Evolutionary conservation across 306 rosid species (phyloP).

Genomic region (Trifolium subterraneum): DNA sequence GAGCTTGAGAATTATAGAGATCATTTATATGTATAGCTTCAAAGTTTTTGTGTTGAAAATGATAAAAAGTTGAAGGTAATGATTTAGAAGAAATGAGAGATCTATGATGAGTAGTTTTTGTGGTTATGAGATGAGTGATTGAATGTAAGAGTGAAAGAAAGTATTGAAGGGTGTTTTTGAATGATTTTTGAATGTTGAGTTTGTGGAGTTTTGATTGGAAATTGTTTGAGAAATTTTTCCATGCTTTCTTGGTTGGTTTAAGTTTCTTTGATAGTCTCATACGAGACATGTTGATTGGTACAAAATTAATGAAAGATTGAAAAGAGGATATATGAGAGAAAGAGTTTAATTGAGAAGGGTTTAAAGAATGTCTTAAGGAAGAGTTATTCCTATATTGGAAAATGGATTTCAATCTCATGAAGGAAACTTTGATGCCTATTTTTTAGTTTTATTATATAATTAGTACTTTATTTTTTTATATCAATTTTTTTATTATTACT

Average conservation of each 20-base stretch:
- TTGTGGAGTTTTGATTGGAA: slow-evolving; percentile 51
- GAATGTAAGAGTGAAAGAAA: slow-evolving; percentile 43
- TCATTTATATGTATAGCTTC: slow-evolving; percentile 68
- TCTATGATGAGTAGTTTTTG: slow-evolving; percentile 41
- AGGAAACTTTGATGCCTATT: slow-evolving; percentile 47
- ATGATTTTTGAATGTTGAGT: slow-evolving; percentile 50
- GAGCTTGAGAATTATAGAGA: slow-evolving; percentile 47
- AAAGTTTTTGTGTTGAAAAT: slow-evolving; percentile 35
- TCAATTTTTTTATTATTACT: too few relatives aligned
- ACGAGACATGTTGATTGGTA: slow-evolving; percentile 47
- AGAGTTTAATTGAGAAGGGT: slow-evolving; percentile 17
- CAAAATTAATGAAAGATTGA: slow-evolving; percentile 20
- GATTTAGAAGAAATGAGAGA: slow-evolving; percentile 40
- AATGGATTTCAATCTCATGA: slow-evolving; percentile 40
- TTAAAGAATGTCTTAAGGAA: slow-evolving; percentile 29
- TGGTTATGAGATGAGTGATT: slow-evolving; percentile 49
- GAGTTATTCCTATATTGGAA: slow-evolving; percentile 17
- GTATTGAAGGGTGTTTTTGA: slow-evolving; percentile 50
- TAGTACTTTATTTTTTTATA: too few relatives aligned
- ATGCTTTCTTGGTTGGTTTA: slow-evolving; percentile 60
- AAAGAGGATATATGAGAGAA: slow-evolving; percentile 17
- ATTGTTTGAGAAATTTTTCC: slow-evolving; percentile 56
- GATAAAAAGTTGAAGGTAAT: slow-evolving; percentile 36
- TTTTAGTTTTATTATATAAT: slow-evolving; percentile 43
- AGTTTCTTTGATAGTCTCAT: slow-evolving; percentile 56